phyloP scores from a whole-genome alignment of 2,329 filamentous ascomycete genomes.

The Xylariaceae sp. region DNA sequence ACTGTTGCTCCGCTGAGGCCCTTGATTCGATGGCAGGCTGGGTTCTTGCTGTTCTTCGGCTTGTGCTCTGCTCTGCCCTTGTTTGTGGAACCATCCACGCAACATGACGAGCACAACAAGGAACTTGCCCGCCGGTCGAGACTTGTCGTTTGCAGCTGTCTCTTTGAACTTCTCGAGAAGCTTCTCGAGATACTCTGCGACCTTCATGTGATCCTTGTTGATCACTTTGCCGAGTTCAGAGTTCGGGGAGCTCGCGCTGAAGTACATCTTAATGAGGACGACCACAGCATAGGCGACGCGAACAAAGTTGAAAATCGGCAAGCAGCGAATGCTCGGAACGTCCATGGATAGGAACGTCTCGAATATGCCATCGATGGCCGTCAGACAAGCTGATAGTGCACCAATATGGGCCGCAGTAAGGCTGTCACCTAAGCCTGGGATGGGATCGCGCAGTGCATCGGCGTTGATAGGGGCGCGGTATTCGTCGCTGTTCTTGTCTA shows the following conservation, averaged over 20 bases:
- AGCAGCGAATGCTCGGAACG: conserved; percentile 51
- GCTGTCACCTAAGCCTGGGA: conserved; percentile 33
- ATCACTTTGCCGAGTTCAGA: conserved; percentile 69
- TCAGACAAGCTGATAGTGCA: conserved; percentile 62
- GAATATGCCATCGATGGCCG: conserved; percentile 62
- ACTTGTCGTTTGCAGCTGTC: conserved; percentile 59
- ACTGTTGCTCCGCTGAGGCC: background rate
- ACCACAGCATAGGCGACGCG: conserved; percentile 69
- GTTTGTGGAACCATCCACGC: conserved; percentile 62
- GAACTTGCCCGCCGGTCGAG: conserved; percentile 65
- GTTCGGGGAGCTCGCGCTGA: conserved; percentile 58
- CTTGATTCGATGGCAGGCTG: conserved; percentile 2
- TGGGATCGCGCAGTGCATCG: conserved; percentile 39
- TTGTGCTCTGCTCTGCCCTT: conserved; percentile 25
- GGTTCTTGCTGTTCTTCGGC: conserved; percentile 11
- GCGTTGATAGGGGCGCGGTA: conserved; percentile 39
- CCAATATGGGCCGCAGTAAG: conserved; percentile 59
- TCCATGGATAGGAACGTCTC: conserved; percentile 62
- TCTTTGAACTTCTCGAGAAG: conserved; percentile 64
- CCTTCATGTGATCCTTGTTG: conserved; percentile 61
- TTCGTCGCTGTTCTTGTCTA: conserved; percentile 53
- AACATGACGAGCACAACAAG: conserved; percentile 67
- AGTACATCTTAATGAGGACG: conserved; percentile 70
- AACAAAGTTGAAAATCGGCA: conserved; percentile 69
- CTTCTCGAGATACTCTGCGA: conserved; percentile 62